phyloP scores from a whole-genome alignment of 2,329 filamentous ascomycete genomes.

The Parastagonospora avenae region DNA sequence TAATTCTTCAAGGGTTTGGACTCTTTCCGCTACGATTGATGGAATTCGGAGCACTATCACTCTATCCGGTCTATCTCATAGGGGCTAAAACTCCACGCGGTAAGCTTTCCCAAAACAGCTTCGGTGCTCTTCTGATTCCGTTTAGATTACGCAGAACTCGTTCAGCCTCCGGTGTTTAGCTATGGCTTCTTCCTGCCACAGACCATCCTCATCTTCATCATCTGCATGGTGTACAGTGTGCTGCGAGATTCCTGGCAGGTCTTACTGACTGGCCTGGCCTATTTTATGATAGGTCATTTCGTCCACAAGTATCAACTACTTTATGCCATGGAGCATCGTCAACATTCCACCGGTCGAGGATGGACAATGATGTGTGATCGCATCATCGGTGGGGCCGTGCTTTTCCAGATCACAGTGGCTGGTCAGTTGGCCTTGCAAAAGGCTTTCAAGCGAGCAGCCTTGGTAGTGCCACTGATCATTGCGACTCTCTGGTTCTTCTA shows the following conservation, averaged over 20 bases:
- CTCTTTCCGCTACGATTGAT: slow-evolving; percentile 90
- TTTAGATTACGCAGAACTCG: slow-evolving; percentile 77
- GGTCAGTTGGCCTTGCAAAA: slow-evolving; percentile 78
- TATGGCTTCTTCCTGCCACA: slow-evolving; percentile 97
- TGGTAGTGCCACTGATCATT: slow-evolving; percentile 76
- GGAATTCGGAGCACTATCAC: slow-evolving; percentile 81
- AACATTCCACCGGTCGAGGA: slow-evolving; percentile 88
- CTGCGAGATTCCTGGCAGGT: slow-evolving; percentile 80
- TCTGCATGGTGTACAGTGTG: slow-evolving; percentile 93
- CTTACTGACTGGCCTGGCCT: slow-evolving; percentile 79
- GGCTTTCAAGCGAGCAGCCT: slow-evolving; percentile 73
- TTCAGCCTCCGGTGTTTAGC: slow-evolving; percentile 83
- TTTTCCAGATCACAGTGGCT: slow-evolving; percentile 91
- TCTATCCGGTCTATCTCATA: slow-evolving; percentile 81
- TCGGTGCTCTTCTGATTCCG: slow-evolving; percentile 2
- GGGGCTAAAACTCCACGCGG: slow-evolving; percentile 81
- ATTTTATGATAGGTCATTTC: slow-evolving; percentile 82
- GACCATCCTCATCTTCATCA: slow-evolving; percentile 88
- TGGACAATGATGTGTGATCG: slow-evolving; percentile 98
- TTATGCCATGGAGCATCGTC: slow-evolving; percentile 97
- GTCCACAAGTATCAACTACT: slow-evolving; percentile 97
- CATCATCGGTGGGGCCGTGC: slow-evolving; percentile 79
- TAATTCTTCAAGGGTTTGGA: slow-evolving; percentile 91
- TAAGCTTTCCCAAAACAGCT: slow-evolving; percentile 18
- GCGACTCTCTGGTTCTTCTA: slow-evolving; percentile 89